Conservation (phyloP, 2,329 filamentous ascomycete species). For the Trichoderma afroharzianum region DNA sequence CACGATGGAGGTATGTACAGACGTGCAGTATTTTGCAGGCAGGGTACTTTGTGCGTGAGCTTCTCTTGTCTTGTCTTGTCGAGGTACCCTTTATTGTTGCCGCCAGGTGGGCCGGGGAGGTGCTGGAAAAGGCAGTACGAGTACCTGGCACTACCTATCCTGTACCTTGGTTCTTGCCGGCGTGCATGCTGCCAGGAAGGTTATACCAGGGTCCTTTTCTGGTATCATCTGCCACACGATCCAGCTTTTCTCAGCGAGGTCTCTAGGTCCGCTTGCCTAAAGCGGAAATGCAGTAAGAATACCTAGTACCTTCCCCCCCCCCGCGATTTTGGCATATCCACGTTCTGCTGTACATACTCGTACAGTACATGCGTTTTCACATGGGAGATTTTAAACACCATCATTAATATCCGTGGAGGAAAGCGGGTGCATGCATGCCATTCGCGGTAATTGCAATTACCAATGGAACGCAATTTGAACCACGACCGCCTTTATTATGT, state of each 20-base stretch:
- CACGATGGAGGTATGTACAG: not conserved
- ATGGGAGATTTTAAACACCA: not conserved
- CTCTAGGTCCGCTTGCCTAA: slow-evolving; percentile 1
- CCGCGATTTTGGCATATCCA: not conserved
- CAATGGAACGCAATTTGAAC: not conserved
- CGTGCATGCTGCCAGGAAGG: not conserved
- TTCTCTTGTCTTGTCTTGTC: not conserved
- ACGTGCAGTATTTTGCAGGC: not conserved
- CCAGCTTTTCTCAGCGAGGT: not conserved
- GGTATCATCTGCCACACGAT: not conserved
- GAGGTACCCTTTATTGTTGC: not conserved
- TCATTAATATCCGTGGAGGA: not conserved
- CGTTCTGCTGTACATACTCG: not conserved
- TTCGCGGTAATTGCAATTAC: not conserved
- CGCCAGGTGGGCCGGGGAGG: not conserved
- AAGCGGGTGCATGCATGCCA: not conserved
- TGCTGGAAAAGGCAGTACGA: not conserved
- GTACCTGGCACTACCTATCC: not conserved
- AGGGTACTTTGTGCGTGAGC: not conserved
- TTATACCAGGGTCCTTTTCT: not conserved
- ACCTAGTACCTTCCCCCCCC: no score
- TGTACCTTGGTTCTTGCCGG: not conserved
- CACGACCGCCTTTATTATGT: not conserved
- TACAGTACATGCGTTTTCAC: not conserved
- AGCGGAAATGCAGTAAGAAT: not conserved